phyloP scores from a whole-genome alignment of 139 green algal genomes.

The Dunaliella sp. region DNA sequence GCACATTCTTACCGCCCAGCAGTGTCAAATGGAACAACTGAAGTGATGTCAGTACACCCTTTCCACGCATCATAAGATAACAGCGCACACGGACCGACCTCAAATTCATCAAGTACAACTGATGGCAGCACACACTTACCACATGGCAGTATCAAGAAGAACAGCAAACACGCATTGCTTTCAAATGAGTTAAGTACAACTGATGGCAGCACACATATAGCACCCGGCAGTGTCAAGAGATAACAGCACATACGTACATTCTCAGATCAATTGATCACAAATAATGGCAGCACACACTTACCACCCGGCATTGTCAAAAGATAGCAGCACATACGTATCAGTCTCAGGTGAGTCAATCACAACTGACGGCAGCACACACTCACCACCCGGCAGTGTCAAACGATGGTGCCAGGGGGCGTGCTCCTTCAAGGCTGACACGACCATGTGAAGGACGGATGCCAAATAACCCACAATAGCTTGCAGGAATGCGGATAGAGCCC shows the following conservation, averaged over 20 bases:
- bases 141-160: background rate
- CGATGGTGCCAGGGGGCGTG: slow-evolving; percentile 73
- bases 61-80: no score
- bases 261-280: no score
- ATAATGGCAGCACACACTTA: background rate
- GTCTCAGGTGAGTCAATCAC: background rate
- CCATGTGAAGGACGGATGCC: slow-evolving; percentile 86
- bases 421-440: slow-evolving; percentile 54
- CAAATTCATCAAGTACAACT: no score
- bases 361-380: slow-evolving; percentile 11
- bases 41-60: no score
- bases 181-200: background rate
- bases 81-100: no score
- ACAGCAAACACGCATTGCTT: background rate
- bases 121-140: background rate
- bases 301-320: background rate
- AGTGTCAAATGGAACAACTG: no score
- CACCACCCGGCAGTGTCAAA: slow-evolving; percentile 71
- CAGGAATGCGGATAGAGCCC: slow-evolving; percentile 86
- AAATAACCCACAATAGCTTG: slow-evolving; percentile 82
- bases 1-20: no score
- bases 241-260: no score
- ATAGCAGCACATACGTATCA: background rate
- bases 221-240: no score
- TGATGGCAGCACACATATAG: no score